Evolutionary conservation across 2,329 filamentous ascomycete species (phyloP).

Genomic region (Bimuria novae-zelandiae): DNA sequence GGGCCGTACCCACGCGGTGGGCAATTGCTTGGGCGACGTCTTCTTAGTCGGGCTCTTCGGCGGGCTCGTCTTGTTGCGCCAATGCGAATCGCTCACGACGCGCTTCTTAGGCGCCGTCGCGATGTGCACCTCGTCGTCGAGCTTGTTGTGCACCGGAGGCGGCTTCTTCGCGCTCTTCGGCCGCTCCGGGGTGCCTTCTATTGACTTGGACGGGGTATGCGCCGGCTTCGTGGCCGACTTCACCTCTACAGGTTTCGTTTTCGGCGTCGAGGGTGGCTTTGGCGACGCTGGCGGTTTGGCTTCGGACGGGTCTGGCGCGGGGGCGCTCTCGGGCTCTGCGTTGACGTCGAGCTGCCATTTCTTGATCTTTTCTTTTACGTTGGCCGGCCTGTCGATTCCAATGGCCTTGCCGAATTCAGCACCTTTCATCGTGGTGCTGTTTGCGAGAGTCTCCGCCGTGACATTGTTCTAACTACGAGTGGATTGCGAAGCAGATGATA

Average conservation of each 20-base stretch:
- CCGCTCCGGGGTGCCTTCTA: constrained; percentile 33
- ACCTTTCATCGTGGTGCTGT: constrained; percentile 39
- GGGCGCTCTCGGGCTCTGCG: constrained; percentile 50
- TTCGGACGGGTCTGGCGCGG: constrained; percentile 9
- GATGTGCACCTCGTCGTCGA: constrained; percentile 52
- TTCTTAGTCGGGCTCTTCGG: constrained; percentile 35
- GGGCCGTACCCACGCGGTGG: constrained; percentile 47
- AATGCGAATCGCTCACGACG: constrained; percentile 91
- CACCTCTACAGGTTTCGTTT: constrained; percentile 28
- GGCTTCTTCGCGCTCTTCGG: constrained; percentile 39
- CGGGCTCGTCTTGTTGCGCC: constrained; percentile 62
- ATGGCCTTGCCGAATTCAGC: constrained; percentile 47
- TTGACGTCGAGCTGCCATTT: constrained; percentile 84
- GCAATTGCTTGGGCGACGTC: constrained; percentile 41
- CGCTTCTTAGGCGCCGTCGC: constrained; percentile 80
- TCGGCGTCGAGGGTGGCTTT: constrained; percentile 30
- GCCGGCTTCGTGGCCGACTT: constrained; percentile 34
- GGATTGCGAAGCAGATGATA: constrained; percentile 12
- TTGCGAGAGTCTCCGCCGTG: constrained; percentile 32
- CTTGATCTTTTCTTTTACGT: constrained; percentile 75
- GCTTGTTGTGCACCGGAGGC: constrained; percentile 40
- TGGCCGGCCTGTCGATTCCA: constrained; percentile 49
- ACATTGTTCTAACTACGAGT: constrained; percentile 30
- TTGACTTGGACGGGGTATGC: constrained; percentile 30
- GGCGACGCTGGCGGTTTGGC: constrained; percentile 18